Conservation (phyloP, 306 rosid species). For the Vigna mungo region DNA sequence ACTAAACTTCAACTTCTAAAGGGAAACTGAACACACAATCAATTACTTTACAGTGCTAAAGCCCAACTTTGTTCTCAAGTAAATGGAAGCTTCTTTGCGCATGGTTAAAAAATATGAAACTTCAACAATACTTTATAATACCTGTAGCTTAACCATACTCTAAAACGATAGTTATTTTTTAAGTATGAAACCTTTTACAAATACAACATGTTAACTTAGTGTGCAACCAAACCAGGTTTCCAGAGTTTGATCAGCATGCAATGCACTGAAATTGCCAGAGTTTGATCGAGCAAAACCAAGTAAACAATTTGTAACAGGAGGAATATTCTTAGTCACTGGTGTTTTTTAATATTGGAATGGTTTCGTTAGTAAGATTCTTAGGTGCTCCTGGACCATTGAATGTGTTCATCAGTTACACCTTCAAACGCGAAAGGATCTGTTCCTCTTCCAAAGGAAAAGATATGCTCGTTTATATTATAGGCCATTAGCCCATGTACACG, state of each 20-base stretch:
- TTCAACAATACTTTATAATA: neutral
- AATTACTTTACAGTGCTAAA: neutral
- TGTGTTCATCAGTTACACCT: slow-evolving; percentile 10
- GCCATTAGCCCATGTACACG: neutral
- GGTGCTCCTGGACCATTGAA: slow-evolving; percentile 7
- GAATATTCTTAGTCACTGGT: no score
- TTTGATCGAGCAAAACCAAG: neutral
- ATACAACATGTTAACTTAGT: neutral
- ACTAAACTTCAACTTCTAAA: neutral
- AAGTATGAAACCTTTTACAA: neutral
- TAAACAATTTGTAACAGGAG: no score
- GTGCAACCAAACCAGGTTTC: slow-evolving; percentile 20
- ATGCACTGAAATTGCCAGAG: slow-evolving; percentile 1
- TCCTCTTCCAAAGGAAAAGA: neutral
- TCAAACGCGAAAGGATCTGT: neutral
- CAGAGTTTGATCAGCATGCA: neutral
- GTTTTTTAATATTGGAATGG: neutral
- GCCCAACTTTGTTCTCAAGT: neutral
- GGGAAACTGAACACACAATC: neutral
- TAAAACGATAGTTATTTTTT: neutral
- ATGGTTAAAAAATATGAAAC: neutral
- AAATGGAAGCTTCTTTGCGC: neutral
- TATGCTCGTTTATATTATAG: neutral
- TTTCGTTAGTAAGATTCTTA: neutral
- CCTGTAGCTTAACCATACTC: no score